Evolutionary conservation across 1,284 basidiomycete genomes (phyloP).

Genomic region (Pisolithus thermaeus): DNA sequence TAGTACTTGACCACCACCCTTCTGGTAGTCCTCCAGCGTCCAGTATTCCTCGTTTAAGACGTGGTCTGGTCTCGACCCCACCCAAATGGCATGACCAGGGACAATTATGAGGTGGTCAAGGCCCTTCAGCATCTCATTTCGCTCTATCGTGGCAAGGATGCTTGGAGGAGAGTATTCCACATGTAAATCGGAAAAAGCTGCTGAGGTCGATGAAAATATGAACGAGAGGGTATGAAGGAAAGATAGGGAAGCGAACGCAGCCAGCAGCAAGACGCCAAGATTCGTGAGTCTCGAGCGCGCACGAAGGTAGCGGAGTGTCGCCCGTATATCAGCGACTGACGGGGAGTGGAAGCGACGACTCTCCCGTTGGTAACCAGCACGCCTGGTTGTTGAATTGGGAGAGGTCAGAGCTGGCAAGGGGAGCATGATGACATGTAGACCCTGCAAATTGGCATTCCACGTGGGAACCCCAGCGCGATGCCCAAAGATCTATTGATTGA

Average conservation of each 20-base stretch:
- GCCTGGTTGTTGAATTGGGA: slow-evolving; percentile 13
- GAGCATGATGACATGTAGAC: slow-evolving; percentile 19
- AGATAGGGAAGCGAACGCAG: slow-evolving; percentile 45
- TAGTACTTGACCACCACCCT: slow-evolving; percentile 60
- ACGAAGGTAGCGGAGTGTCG: slow-evolving; percentile 31
- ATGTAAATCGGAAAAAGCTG: slow-evolving; percentile 5
- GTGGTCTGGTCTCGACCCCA: slow-evolving; percentile 42
- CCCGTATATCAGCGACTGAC: slow-evolving; percentile 11
- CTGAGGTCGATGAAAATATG: slow-evolving; percentile 28
- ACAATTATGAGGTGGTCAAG: slow-evolving; percentile 78
- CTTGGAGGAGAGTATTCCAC: slow-evolving; percentile 20
- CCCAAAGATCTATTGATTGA: neutral
- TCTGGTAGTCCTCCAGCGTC: slow-evolving; percentile 83
- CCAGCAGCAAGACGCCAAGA: slow-evolving; percentile 60
- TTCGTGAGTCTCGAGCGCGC: slow-evolving; percentile 76
- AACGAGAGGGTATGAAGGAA: slow-evolving; percentile 56
- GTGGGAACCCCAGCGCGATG: neutral
- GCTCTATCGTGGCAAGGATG: slow-evolving; percentile 41
- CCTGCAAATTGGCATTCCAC: neutral
- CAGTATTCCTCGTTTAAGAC: slow-evolving; percentile 64
- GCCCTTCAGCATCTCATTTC: slow-evolving; percentile 24
- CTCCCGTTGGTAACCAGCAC: slow-evolving; percentile 13
- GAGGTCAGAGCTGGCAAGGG: slow-evolving; percentile 20
- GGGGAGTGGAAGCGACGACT: slow-evolving; percentile 11
- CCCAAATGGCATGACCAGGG: slow-evolving; percentile 92